Percentiles rank a stretch among this genome's conserved stretches.
Conservation (phyloP, 345 rosid genomes). For the Toxicodendron radicans region DNA sequence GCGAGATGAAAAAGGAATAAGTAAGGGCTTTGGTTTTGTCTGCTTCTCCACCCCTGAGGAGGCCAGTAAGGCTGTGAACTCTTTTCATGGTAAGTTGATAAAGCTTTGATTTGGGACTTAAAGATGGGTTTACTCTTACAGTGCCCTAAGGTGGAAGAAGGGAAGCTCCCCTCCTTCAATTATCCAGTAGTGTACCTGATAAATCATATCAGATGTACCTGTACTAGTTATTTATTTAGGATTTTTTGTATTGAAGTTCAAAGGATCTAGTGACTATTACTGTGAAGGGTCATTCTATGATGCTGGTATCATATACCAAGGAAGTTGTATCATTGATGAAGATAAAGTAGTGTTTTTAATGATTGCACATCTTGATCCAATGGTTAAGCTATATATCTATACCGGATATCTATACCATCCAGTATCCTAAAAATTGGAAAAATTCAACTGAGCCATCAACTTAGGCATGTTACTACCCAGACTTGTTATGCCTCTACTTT, state of each 20-base stretch:
- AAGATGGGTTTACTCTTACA: conserved; percentile 43
- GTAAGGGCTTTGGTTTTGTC: conserved; percentile 23
- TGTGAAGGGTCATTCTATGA: background rate
- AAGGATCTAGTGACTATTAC: background rate
- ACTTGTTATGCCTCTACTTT: background rate
- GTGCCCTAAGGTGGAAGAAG: background rate
- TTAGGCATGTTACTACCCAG: background rate
- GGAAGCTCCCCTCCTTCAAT: too few relatives aligned
- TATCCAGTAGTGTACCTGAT: too few relatives aligned
- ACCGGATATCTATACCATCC: too few relatives aligned
- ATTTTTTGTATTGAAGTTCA: too few relatives aligned
- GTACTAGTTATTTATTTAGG: background rate
- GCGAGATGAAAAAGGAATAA: conserved; percentile 7
- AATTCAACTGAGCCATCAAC: background rate
- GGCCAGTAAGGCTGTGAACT: conserved; percentile 11
- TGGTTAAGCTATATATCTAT: too few relatives aligned
- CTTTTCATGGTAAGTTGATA: conserved; percentile 41
- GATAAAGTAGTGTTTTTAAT: too few relatives aligned
- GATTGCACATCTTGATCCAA: too few relatives aligned
- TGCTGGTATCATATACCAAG: too few relatives aligned
- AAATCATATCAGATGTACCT: background rate
- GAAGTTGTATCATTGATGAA: too few relatives aligned
- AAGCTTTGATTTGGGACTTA: conserved; percentile 19
- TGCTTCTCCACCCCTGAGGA: conserved; percentile 17
- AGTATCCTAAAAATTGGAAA: background rate